Evolutionary conservation across 2,329 filamentous ascomycete genomes (phyloP).

Genomic region (Trichophaea hybrida): DNA sequence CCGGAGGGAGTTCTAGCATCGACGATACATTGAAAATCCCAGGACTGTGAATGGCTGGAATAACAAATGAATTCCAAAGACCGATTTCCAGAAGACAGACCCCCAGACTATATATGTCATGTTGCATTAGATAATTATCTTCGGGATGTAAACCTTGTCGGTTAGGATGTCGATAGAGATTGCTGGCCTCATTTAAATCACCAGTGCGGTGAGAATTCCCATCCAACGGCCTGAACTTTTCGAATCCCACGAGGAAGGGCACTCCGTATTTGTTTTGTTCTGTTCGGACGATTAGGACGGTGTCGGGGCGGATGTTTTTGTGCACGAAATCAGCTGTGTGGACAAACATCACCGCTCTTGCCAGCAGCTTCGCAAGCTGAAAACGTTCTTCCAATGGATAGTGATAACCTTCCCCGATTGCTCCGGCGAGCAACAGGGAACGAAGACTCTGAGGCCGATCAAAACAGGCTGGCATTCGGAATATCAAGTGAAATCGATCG

Average conservation of each 20-base stretch:
- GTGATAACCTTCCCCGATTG: neutral
- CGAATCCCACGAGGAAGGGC: conserved; percentile 36
- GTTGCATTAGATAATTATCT: conserved; percentile 37
- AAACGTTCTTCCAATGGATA: conserved; percentile 28
- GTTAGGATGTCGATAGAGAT: conserved; percentile 39
- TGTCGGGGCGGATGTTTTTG: conserved; percentile 31
- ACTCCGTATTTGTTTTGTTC: conserved; percentile 20
- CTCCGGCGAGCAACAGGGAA: conserved; percentile 13
- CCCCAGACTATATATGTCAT: conserved; percentile 44
- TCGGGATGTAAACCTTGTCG: conserved; percentile 34
- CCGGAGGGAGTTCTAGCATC: neutral
- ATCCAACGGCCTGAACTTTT: conserved; percentile 32
- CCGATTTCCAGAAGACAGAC: conserved; percentile 42
- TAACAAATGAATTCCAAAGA: conserved; percentile 31
- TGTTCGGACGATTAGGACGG: conserved; percentile 27
- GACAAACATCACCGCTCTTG: conserved; percentile 27
- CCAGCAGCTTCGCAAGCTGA: conserved; percentile 28
- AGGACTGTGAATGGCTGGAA: neutral
- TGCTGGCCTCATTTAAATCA: conserved; percentile 33
- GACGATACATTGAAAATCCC: neutral
- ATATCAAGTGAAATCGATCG: conserved; percentile 11
- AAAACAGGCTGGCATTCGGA: conserved; percentile 8
- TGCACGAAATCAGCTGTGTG: conserved; percentile 29
- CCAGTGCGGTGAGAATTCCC: conserved; percentile 29
- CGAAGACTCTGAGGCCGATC: conserved; percentile 23